Percentiles rank a stretch among this genome's conserved stretches.
Conservation (phyloP, 164 flowering plant genomes). For the Amborella trichopoda region DNA sequence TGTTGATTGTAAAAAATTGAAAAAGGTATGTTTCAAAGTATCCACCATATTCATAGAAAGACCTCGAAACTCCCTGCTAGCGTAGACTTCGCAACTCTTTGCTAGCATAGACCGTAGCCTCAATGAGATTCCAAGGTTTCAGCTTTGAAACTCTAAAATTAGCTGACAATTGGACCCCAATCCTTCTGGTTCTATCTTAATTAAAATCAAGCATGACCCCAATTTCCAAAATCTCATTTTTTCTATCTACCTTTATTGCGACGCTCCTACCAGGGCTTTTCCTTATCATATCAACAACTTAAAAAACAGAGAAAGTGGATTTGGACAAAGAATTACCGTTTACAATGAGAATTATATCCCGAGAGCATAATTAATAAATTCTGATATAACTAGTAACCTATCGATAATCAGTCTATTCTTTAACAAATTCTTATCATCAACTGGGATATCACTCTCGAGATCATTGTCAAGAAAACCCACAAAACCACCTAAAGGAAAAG, state of each 20-base stretch:
- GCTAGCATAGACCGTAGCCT: no score
- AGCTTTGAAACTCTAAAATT: conserved; percentile 52
- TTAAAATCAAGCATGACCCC: conserved; percentile 67
- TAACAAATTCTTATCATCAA: conserved; percentile 72
- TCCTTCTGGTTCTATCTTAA: conserved; percentile 73
- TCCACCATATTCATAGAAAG: conserved; percentile 66
- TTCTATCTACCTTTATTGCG: conserved; percentile 53
- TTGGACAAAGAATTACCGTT: conserved; percentile 48
- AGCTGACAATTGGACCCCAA: conserved; percentile 86
- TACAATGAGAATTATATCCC: conserved; percentile 70
- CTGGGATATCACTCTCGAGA: conserved; percentile 86
- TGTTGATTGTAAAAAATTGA: conserved; percentile 79
- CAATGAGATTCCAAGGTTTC: conserved; percentile 33
- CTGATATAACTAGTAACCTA: conserved; percentile 76
- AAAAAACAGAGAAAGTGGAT: conserved; percentile 38
- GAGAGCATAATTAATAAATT: conserved; percentile 67
- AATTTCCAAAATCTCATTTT: conserved; percentile 35
- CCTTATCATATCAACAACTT: conserved; percentile 71
- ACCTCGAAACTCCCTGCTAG: conserved; percentile 72
- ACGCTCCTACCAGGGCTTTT: conserved; percentile 53
- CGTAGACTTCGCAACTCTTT: conserved; percentile 25
- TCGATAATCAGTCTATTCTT: conserved; percentile 84
- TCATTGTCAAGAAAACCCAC: conserved; percentile 98
- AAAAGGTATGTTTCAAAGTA: conserved; percentile 71
- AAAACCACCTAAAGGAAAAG: conserved; percentile 97